A percentile compares a stretch with the other conserved stretches of the same genome.
Conservation (phyloP, 1,284 basidiomycete genomes). For the Ganoderma sinense region DNA sequence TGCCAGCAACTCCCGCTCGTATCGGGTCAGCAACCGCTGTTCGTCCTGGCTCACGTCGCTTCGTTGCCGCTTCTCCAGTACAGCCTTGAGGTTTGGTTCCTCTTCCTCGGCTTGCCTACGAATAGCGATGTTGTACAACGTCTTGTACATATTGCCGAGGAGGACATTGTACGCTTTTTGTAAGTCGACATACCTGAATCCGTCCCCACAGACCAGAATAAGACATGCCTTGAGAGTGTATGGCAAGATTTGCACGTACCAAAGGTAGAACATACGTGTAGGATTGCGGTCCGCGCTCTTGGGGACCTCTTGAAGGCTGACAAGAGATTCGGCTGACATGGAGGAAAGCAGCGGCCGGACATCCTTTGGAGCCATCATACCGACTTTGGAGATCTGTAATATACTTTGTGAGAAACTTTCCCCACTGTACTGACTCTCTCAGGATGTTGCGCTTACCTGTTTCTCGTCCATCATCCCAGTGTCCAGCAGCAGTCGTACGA, state of each 20-base stretch:
- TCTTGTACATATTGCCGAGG: constrained; percentile 85
- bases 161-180: constrained; percentile 82
- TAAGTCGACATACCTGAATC: constrained; percentile 81
- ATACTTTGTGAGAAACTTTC: neutral
- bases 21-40: constrained; percentile 63
- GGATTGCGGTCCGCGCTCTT: constrained; percentile 89
- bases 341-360: constrained; percentile 84
- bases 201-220: neutral
- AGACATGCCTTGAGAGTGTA: neutral
- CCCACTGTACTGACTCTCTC: neutral
- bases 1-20: constrained; percentile 73
- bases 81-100: constrained; percentile 66
- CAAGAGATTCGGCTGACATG: constrained; percentile 81
- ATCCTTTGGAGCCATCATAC: constrained; percentile 91
- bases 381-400: constrained; percentile 88
- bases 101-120: constrained; percentile 78
- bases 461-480: constrained; percentile 98
- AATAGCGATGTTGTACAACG: constrained; percentile 81
- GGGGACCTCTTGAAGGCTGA: constrained; percentile 92
- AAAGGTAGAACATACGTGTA: constrained; percentile 87
- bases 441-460: constrained; percentile 62
- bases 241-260: constrained; percentile 56
- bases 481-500: constrained; percentile 83
- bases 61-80: constrained; percentile 82
- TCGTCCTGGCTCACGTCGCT: constrained; percentile 83